phyloP scores from a whole-genome alignment of 1,284 basidiomycete genomes.

The Leccinum laetum region DNA sequence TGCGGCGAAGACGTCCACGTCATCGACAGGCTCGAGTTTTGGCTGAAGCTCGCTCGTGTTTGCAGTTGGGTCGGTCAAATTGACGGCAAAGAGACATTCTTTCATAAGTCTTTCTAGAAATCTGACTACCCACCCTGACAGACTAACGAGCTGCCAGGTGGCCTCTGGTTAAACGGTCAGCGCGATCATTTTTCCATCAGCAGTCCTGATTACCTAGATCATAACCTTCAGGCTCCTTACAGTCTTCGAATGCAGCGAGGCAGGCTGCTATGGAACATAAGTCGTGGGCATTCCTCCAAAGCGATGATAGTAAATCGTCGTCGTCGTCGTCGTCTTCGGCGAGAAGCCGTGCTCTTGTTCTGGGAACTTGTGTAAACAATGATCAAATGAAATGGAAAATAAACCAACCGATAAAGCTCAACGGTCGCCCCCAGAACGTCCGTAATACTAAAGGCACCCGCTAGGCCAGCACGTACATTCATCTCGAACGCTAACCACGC shows the following conservation, averaged over 20 bases:
- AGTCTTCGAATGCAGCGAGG: conserved; percentile 64
- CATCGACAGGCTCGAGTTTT: conserved; percentile 29
- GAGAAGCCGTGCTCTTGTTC: conserved; percentile 35
- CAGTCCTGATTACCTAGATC: conserved; percentile 49
- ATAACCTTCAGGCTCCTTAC: conserved; percentile 59
- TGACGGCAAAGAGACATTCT: conserved; percentile 53
- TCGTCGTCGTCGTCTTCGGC: conserved; percentile 22
- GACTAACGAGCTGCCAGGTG: conserved; percentile 65
- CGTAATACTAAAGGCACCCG: conserved; percentile 34
- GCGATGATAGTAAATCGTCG: conserved; percentile 39
- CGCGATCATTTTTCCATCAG: neutral
- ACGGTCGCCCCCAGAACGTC: conserved; percentile 54
- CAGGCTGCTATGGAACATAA: conserved; percentile 62
- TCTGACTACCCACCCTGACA: conserved; percentile 58
- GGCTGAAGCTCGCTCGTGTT: conserved; percentile 15
- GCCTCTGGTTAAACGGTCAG: conserved; percentile 44
- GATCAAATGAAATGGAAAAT: conserved; percentile 4
- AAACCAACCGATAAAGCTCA: conserved; percentile 55
- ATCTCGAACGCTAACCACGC: conserved; percentile 43
- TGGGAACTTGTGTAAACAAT: conserved; percentile 22
- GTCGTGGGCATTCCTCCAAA: conserved; percentile 60
- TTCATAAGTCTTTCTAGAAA: conserved; percentile 66
- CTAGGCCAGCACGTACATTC: conserved; percentile 34
- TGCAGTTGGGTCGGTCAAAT: conserved; percentile 22
- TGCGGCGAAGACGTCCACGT: conserved; percentile 16